Conservation (phyloP, 306 rosid species). For the Pueraria montana region DNA sequence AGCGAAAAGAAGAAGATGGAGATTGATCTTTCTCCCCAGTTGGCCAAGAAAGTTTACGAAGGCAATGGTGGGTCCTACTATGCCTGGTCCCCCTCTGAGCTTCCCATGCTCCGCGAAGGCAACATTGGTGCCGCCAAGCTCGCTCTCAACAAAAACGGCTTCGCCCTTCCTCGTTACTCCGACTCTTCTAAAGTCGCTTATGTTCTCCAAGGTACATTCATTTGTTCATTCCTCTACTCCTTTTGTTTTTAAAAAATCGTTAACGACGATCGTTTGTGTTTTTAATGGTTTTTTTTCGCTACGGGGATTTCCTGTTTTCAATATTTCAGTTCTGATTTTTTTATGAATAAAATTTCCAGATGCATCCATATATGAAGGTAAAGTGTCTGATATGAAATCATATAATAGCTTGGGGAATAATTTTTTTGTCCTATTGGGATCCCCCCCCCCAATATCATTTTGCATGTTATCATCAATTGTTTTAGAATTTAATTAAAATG, state of each 20-base stretch:
- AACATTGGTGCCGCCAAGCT: constrained; percentile 86
- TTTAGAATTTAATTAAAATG: no score
- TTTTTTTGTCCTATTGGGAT: no score
- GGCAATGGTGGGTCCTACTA: constrained; percentile 75
- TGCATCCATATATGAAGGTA: background rate
- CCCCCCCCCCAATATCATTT: no score
- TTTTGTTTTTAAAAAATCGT: background rate
- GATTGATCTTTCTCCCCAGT: constrained; percentile 76
- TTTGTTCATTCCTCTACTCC: background rate
- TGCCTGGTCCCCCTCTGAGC: constrained; percentile 80
- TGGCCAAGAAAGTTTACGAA: constrained; percentile 69
- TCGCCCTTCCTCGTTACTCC: constrained; percentile 77
- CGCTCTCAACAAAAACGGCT: constrained; percentile 75
- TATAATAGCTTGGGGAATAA: background rate
- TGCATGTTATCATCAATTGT: background rate
- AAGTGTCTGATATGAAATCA: background rate
- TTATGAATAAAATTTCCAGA: no score
- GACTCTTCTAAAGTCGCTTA: constrained; percentile 85
- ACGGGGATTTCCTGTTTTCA: background rate
- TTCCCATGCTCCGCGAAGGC: constrained; percentile 77
- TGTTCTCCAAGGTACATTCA: constrained; percentile 80
- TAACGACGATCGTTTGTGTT: background rate
- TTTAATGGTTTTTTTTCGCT: background rate
- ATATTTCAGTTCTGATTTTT: background rate
- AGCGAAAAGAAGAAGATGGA: constrained; percentile 55